phyloP scores from a whole-genome alignment of 164 flowering plant species.

The Pachysandra terminalis region DNA sequence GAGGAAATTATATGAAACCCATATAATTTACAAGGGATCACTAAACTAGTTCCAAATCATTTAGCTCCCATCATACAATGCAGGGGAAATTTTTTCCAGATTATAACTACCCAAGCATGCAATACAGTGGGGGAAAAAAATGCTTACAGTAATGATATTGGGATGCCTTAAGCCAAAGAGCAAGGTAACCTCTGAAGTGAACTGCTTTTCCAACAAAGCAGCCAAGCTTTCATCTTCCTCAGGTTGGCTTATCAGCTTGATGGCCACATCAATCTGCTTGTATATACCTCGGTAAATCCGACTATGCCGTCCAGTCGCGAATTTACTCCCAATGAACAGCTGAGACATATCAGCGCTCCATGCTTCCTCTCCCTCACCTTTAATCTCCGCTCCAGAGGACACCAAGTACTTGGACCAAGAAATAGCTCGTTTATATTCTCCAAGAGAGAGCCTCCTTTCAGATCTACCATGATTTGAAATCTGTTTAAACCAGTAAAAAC shows the following conservation, averaged over 20 bases:
- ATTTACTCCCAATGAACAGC: slow-evolving; percentile 61
- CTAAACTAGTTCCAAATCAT: too few species aligned
- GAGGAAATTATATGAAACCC: too few species aligned
- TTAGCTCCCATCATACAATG: neutral
- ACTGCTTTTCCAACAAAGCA: slow-evolving; percentile 57
- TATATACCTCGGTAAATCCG: slow-evolving; percentile 78
- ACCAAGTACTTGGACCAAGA: slow-evolving; percentile 89
- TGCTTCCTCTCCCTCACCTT: slow-evolving; percentile 65
- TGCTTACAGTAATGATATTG: slow-evolving; percentile 77
- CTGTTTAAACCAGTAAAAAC: slow-evolving; percentile 50
- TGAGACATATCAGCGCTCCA: slow-evolving; percentile 92
- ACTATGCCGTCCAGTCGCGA: slow-evolving; percentile 80
- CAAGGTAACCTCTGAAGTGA: slow-evolving; percentile 67
- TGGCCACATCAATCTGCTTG: slow-evolving; percentile 72
- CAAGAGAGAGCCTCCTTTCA: slow-evolving; percentile 61
- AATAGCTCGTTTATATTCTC: slow-evolving; percentile 69
- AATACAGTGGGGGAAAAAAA: neutral
- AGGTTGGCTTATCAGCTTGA: slow-evolving; percentile 80
- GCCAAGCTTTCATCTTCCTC: slow-evolving; percentile 73
- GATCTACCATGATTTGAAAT: slow-evolving; percentile 39
- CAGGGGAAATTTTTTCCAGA: neutral
- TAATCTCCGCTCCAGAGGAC: slow-evolving; percentile 66
- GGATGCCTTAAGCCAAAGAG: slow-evolving; percentile 65
- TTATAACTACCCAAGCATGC: neutral
- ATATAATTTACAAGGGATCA: too few species aligned